phyloP scores from a whole-genome alignment of 805 yeast species.

The Zygotorulaspora florentina region DNA sequence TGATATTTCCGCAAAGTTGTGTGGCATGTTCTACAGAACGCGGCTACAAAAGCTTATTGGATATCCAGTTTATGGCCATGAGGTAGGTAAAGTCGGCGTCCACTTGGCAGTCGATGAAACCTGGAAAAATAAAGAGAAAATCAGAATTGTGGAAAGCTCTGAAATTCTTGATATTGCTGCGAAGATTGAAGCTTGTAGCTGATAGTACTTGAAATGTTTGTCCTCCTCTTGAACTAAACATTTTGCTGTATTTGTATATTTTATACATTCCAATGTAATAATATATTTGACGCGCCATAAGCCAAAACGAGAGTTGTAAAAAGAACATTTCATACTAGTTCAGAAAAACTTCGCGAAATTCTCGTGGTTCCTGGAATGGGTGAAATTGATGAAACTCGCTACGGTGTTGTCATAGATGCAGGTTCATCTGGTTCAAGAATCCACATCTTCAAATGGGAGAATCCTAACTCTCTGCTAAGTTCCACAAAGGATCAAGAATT shows the following conservation, averaged over 20 bases:
- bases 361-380: conserved; percentile 1
- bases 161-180: conserved; percentile 29
- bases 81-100: conserved; percentile 58
- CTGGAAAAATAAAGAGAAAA: conserved; percentile 20
- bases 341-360: background rate
- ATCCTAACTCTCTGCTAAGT: conserved; percentile 35
- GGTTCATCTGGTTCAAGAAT: conserved; percentile 94
- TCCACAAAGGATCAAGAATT: conserved; percentile 23
- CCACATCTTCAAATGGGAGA: conserved; percentile 78
- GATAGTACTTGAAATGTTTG: too few relatives aligned
- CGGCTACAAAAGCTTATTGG: conserved; percentile 31
- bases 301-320: too few relatives aligned
- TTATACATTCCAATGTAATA: too few relatives aligned
- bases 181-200: background rate
- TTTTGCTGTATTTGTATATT: too few relatives aligned
- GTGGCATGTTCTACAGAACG: conserved; percentile 35
- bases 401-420: conserved; percentile 89
- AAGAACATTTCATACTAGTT: too few relatives aligned
- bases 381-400: conserved; percentile 32
- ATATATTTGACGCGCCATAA: too few relatives aligned
- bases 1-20: conserved; percentile 33
- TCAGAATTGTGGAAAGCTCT: conserved; percentile 29
- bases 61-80: conserved; percentile 59
- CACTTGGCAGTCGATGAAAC: conserved; percentile 36
- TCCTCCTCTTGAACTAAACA: too few relatives aligned